Conservation (phyloP, 2,329 filamentous ascomycete genomes). For the Dactylonectria macrodidyma region DNA sequence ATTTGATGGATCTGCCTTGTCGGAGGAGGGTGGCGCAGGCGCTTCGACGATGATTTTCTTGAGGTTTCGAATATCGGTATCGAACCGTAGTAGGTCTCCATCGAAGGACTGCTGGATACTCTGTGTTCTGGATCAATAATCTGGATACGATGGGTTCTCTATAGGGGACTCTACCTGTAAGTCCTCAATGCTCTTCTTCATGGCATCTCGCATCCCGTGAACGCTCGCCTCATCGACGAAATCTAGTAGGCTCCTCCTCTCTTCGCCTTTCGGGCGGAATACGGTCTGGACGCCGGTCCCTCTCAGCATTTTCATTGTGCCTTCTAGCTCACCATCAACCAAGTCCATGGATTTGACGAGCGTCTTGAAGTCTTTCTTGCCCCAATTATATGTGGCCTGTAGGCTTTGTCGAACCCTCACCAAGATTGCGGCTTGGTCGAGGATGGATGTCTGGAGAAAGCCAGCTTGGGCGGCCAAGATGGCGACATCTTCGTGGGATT, state of each 20-base stretch:
- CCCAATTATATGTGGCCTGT: slow-evolving; percentile 69
- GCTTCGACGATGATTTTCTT: slow-evolving; percentile 68
- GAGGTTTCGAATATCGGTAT: slow-evolving; percentile 79
- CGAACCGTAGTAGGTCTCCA: slow-evolving; percentile 81
- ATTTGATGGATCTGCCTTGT: slow-evolving; percentile 50
- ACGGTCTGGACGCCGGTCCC: slow-evolving; percentile 75
- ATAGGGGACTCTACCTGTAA: slow-evolving; percentile 68
- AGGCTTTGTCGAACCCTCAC: slow-evolving; percentile 66
- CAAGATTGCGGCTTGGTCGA: slow-evolving; percentile 68
- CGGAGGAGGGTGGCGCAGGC: slow-evolving; percentile 51
- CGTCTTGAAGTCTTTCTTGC: slow-evolving; percentile 72
- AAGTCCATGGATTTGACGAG: slow-evolving; percentile 77
- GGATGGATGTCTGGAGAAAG: slow-evolving; percentile 77
- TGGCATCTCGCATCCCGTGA: slow-evolving; percentile 73
- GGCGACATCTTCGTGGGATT: slow-evolving; percentile 83
- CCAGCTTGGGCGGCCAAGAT: slow-evolving; percentile 78
- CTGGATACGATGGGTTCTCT: slow-evolving; percentile 8
- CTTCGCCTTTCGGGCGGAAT: slow-evolving; percentile 72
- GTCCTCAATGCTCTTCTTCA: slow-evolving; percentile 80
- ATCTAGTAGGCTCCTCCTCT: slow-evolving; percentile 77
- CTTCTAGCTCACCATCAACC: slow-evolving; percentile 74
- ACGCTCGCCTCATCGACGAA: slow-evolving; percentile 84
- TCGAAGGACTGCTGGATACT: slow-evolving; percentile 81
- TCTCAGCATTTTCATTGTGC: slow-evolving; percentile 76
- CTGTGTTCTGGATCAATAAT: slow-evolving; percentile 52